phyloP scores from a whole-genome alignment of 2,329 filamentous ascomycete genomes.

The Fusarium sp. region DNA sequence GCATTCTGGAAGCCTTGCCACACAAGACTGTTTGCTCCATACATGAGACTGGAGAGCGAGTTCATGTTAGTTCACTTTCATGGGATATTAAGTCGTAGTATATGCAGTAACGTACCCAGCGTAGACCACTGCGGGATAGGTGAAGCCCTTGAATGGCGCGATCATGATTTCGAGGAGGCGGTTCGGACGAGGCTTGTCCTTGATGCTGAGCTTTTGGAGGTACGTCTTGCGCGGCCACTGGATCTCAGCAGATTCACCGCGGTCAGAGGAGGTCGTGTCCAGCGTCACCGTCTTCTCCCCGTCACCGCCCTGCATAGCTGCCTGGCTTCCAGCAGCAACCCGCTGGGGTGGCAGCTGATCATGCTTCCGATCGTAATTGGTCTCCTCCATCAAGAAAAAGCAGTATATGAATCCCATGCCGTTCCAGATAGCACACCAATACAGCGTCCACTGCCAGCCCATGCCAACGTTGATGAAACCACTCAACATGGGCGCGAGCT shows the following conservation, averaged over 20 bases:
- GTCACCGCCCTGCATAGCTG: background rate
- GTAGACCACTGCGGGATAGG: background rate
- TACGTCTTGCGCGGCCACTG: background rate
- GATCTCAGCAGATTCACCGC: background rate
- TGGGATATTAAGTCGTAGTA: background rate
- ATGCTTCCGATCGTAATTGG: background rate
- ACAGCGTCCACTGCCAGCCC: background rate
- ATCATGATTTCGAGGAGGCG: background rate
- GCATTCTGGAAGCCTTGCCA: background rate
- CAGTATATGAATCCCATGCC: background rate
- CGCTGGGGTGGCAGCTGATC: background rate
- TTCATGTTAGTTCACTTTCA: background rate
- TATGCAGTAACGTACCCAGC: background rate
- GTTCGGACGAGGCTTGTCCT: background rate
- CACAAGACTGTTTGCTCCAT: background rate
- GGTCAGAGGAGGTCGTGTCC: background rate
- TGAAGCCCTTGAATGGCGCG: background rate
- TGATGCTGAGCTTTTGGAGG: background rate
- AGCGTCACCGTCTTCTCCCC: background rate
- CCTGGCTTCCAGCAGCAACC: background rate
- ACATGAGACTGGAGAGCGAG: background rate
- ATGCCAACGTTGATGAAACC: background rate
- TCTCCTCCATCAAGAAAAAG: background rate
- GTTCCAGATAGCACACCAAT: background rate
- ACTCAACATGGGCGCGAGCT: background rate